A percentile compares a stretch with the other conserved stretches of the same genome.
These are phyloP conservation scores for Salix koriyanagi DNA, from an alignment of 345 rosid genomes.

Conservation along the genomic window DNA sequence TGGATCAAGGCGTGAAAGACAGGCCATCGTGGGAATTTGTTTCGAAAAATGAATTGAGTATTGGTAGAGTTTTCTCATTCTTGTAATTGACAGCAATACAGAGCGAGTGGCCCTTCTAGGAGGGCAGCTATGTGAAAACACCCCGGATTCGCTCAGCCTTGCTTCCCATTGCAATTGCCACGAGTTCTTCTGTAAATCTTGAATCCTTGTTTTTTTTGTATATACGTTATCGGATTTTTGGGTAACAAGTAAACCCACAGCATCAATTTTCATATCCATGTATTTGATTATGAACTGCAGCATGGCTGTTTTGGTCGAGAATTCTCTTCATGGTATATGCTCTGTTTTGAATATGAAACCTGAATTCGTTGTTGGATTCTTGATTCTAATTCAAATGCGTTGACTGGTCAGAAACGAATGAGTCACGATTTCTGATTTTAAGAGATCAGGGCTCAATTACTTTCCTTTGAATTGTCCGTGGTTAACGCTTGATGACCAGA, in stretches of 20 bases:
- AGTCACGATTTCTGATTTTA: background rate
- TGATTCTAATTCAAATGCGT: background rate
- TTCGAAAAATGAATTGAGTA: conserved; percentile 19
- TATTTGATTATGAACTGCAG: background rate
- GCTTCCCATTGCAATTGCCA: no score
- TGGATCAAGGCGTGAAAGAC: conserved; percentile 16
- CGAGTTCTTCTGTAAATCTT: conserved; percentile 16
- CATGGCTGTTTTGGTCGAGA: background rate
- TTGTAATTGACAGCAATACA: background rate
- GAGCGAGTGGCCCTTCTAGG: no score
- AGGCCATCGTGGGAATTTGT: conserved; percentile 18
- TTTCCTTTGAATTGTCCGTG: background rate
- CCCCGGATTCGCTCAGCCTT: no score
- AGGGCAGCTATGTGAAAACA: no score
- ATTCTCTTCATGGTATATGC: background rate
- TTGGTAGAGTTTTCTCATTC: conserved; percentile 24
- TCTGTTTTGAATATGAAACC: background rate
- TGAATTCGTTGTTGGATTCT: background rate
- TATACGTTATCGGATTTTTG: background rate
- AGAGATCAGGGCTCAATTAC: background rate
- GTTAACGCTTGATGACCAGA: background rate
- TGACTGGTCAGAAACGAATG: background rate
- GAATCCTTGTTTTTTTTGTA: background rate
- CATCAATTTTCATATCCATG: background rate
- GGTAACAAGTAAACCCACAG: background rate